Base-by-base conservation (phyloP, 2,329 filamentous ascomycete species). In the Moelleriella libera region DNA sequence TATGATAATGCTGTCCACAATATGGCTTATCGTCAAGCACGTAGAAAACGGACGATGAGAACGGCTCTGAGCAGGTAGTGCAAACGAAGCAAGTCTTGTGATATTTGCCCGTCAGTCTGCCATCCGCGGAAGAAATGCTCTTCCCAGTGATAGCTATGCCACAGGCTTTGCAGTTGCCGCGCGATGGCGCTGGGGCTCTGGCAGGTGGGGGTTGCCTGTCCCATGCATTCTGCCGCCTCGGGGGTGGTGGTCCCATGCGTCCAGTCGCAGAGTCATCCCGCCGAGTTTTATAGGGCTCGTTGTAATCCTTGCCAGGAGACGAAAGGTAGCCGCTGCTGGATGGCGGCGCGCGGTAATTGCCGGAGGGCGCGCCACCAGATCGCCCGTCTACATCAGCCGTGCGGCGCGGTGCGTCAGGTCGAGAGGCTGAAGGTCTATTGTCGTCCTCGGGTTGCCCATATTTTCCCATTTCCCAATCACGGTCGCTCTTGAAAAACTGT, bases 31-130 rank as follows among this genome's bases (percentile, higher is more conserved):
- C 88, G 53, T 84, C 68, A 50, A 88, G 77, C 9, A 98, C 89
- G 61, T 98, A 98, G 57, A 97, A 97, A 50, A 92, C 88, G 1
- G 87, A 78, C 0, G 88, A 94, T 21, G 81, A 72, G 60, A 97
- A 98, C 1, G 88, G 83, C 47, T 81, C 75, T 9, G 72, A 71
- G 68, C 92, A 98, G 1, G 84, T 88, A 5, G 80, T 78, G 72
- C 92, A 98, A 9, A 90, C 85, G 60, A 98, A 97, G 63, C 90
- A 98, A 5, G 83, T 77, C 63, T 94, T 94, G 71, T 98, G 92
- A 63, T 95, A 98, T 52, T 88, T 83, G 8, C 92, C 92, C 0
- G 87, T 94, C 29, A 98, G 71, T 29, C 89, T 82, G 12, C 92
- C 92, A 57, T 96, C 92, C 1, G 88, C 88, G 11, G 88, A 94